Evolutionary conservation across 1,284 basidiomycete species (phyloP).

Genomic region (Boletellus deceptivus): DNA sequence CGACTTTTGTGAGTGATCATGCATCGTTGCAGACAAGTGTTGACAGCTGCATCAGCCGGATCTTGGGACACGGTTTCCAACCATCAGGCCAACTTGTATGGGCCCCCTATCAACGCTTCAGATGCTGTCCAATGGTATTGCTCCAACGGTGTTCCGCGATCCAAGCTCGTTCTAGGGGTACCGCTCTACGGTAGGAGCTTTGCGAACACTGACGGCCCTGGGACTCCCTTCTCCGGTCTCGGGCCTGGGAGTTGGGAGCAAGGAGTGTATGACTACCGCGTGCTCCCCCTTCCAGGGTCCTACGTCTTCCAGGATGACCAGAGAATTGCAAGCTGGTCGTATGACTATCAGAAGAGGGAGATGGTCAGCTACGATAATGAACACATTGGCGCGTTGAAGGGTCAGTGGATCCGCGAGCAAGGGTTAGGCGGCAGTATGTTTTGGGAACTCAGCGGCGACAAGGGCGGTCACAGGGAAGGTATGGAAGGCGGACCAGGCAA

Average conservation of each 20-base stretch:
- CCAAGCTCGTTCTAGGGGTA: conserved; percentile 87
- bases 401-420: conserved; percentile 69
- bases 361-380: conserved; percentile 82
- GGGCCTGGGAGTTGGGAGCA: conserved; percentile 76
- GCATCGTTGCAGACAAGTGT: conserved; percentile 12
- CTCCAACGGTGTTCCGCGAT: conserved; percentile 65
- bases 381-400: conserved; percentile 66
- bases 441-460: conserved; percentile 84
- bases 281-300: conserved; percentile 69
- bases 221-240: conserved; percentile 72
- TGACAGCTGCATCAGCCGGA: conserved; percentile 52
- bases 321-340: conserved; percentile 69
- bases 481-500: conserved; percentile 71
- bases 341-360: conserved; percentile 65
- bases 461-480: conserved; percentile 59
- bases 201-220: conserved; percentile 81
- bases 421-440: conserved; percentile 82
- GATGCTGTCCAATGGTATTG: conserved; percentile 77
- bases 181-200: conserved; percentile 94
- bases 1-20: conserved; percentile 60
- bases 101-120: conserved; percentile 61
- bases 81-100: conserved; percentile 88
- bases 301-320: conserved; percentile 58
- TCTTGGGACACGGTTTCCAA: conserved; percentile 76
- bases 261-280: conserved; percentile 80